Conservation (phyloP, 192 early-diverging fungal species). For the Phycomyces nitens region DNA sequence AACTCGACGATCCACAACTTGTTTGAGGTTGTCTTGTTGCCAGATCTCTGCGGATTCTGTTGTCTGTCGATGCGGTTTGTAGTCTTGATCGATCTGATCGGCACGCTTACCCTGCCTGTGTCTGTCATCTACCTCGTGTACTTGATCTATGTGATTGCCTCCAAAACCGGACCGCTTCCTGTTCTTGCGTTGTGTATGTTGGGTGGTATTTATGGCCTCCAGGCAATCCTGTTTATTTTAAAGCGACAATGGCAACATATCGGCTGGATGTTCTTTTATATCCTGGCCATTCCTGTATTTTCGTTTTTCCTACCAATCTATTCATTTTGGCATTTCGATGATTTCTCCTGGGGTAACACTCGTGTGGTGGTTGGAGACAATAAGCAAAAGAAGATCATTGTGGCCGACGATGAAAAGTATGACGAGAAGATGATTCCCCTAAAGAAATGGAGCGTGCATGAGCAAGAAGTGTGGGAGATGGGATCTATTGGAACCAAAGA, state of each 20-base stretch:
- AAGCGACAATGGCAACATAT: conserved; percentile 70
- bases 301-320: conserved; percentile 91
- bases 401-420: conserved; percentile 75
- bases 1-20: conserved; percentile 99
- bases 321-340: conserved; percentile 98
- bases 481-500: conserved; percentile 51
- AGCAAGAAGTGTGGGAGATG: conserved; percentile 73
- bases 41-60: conserved; percentile 95
- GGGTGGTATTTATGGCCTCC: conserved; percentile 84
- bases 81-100: conserved; percentile 90
- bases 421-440: conserved; percentile 83
- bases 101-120: conserved; percentile 91
- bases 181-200: conserved; percentile 83
- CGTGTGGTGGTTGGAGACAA: conserved; percentile 75
- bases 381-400: conserved; percentile 58
- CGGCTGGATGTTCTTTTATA: conserved; percentile 84
- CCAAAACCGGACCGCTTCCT: conserved; percentile 61
- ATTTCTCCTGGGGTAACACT: conserved; percentile 98
- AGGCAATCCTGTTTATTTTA: conserved; percentile 79
- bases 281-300: conserved; percentile 89
- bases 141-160: conserved; percentile 64
- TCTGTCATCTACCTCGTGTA: conserved; percentile 86
- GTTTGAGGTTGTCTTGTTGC: conserved; percentile 88
- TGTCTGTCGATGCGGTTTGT: conserved; percentile 98
- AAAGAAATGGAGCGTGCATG: conserved; percentile 85